Conservation (phyloP, 345 rosid species). For the Gossypium bickii region DNA sequence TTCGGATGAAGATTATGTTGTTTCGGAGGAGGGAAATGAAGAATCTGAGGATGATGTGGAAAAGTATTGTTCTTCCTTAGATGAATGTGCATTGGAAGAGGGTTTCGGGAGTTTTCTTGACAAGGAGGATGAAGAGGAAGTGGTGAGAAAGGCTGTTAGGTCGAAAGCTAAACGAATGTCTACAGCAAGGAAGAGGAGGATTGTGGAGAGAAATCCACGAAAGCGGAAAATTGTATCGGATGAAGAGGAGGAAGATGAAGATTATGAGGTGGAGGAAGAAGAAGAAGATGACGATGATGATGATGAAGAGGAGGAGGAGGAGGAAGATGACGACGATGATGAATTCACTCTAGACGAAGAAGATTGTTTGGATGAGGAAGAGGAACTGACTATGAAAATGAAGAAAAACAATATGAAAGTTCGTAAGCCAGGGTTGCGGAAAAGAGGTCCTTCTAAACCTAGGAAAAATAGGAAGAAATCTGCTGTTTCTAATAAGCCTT, state of each 20-base stretch:
- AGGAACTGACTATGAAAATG: conserved; percentile 28
- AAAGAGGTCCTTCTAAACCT: conserved; percentile 32
- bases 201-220: not conserved
- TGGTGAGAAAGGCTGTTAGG: not conserved
- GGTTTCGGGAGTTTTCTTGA: conserved; percentile 25
- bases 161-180: not conserved
- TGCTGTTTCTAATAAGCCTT: conserved; percentile 33
- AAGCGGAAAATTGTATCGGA: not conserved
- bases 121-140: not conserved
- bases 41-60: conserved; percentile 59
- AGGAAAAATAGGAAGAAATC: conserved; percentile 42
- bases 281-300: not conserved
- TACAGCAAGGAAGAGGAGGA: conserved; percentile 3
- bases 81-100: conserved; percentile 54
- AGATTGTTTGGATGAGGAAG: conserved; percentile 72
- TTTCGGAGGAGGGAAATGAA: conserved; percentile 63
- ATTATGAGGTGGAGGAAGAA: not conserved
- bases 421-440: conserved; percentile 30
- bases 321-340: conserved; percentile 47
- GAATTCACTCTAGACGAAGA: conserved; percentile 65
- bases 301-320: not conserved
- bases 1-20: conserved; percentile 96
- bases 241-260: not conserved
- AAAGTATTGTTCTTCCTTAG: conserved; percentile 48
- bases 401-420: conserved; percentile 35